Base-by-base conservation (phyloP, 225 moss, liverwort and hornwort genomes). In the Asterella californica region DNA sequence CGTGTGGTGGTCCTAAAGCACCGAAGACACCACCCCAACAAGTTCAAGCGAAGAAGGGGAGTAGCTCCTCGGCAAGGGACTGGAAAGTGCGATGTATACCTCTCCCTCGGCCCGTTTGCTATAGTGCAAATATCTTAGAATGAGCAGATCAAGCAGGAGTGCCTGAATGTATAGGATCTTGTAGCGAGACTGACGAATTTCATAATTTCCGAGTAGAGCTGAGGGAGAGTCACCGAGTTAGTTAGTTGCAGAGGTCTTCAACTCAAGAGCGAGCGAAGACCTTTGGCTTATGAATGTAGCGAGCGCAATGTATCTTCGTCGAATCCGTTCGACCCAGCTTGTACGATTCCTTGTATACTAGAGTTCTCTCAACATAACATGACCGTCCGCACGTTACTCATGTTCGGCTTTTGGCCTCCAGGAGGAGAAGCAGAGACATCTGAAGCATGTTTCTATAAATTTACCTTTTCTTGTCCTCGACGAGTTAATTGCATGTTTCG, bases 21-120 rank as follows among this genome's bases (percentile, higher is more conserved):
- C 55, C 54, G 10, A 69, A 70, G 42, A 70, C 42, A 34, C 78
- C 80, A 5, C 21, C 73, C 11, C 75, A 81, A 76, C 75, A 70
- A 46, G 29, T 17, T 15, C 60, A 53, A 21, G 76, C 72, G 86
- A 75, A 78, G 75, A 81, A 81, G 64, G 12, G 62, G 37, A 79
- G 71, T 49, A 70, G 77, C 30, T 73, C 80, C 27, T 83, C 80
- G 55, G 50, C 77, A 7, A 86, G 54, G 47, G 87, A 82, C 49
- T 57, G 76, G 79, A 87, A 87, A 74, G 76, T 57, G 54, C 54
- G 84, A 74, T 87, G 87, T 52, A 79, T 87, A 79, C 62, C 81
- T 21, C 79, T 87, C 66, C 82, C 87, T 66, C 79, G 83, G 37
- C 84, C 84, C 10, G 77, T 87, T 76, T 87, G 87, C 50, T 84